Evolutionary conservation across 2,329 filamentous ascomycete genomes (phyloP), one percentile per base, ranked within the genome.

Genomic region (Botrytis galanthina): DNA sequence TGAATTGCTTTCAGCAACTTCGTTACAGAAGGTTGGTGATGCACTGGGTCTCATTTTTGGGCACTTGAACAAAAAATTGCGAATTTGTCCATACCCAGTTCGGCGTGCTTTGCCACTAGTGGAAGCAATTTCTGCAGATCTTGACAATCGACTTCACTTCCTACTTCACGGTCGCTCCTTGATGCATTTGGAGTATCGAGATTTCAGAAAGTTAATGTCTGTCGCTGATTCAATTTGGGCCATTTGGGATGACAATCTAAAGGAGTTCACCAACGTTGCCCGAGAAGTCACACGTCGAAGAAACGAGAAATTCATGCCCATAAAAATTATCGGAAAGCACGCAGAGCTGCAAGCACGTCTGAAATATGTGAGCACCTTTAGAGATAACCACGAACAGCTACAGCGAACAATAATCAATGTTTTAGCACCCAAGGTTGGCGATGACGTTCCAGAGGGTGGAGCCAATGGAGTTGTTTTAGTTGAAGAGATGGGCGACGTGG

Each of bases 301-400:
- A 78, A 97, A 97, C 80, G 97, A 98, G 82, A 97, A 97, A 82
- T 99, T 99, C 82, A 98, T 99, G 76, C 95, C 95, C 7, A 98
- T 99, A 86, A 98, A 98, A 85, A 95, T 99, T 81, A 89, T 87
- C 76, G 92, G 94, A 75, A 92, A 93, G 78, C 96, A 99, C 81
- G 91, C 90, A 57, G 93, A 95, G 81, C 93, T 96, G 39, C 94
- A 98, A 82, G 92, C 96, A 75, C 91, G 96, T 61, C 87, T 99
- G 77, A 94, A 93, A 80, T 99, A 99, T 82, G 94, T 99, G 76
- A 90, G 91, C 79, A 97, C 93, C 32, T 99, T 99, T 85, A 91
- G 96, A 39, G 93, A 95, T 79, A 98, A 98, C 80, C 96, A 99
- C 81, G 96, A 99, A 83, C 96, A 99, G 83, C 89, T 99, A 66